These are phyloP conservation scores for Carex arenaria DNA, from an alignment of 202 grass and related monocot species.

Conservation along the genomic window DNA sequence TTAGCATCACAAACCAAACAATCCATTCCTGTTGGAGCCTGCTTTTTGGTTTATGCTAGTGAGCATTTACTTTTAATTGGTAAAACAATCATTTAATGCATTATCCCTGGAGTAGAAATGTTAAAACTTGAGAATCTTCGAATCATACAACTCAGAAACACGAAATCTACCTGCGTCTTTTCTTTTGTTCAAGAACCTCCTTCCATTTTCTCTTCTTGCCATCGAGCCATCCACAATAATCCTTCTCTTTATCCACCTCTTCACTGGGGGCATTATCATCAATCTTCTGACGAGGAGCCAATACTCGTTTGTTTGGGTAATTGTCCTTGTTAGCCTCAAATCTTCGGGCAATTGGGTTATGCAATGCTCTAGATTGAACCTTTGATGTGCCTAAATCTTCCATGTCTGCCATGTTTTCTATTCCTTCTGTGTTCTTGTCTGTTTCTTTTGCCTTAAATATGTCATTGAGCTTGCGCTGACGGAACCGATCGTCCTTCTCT, in stretches of 20 bases:
- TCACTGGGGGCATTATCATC: constrained; percentile 34
- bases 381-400: constrained; percentile 62
- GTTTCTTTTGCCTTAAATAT: constrained; percentile 64
- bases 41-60: not conserved
- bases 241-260: constrained; percentile 48
- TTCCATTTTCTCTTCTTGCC: constrained; percentile 94
- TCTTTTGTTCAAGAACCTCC: constrained; percentile 56
- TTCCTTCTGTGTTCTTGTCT: constrained; percentile 35
- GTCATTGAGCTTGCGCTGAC: constrained; percentile 81
- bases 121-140: not conserved
- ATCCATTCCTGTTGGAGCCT: not conserved
- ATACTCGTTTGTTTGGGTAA: constrained; percentile 40
- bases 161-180: constrained; percentile 54
- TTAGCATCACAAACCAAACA: not conserved
- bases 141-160: not conserved
- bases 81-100: not conserved
- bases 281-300: constrained; percentile 22
- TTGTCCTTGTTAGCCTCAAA: constrained; percentile 59
- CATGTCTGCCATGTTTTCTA: constrained; percentile 50
- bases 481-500: constrained; percentile 93
- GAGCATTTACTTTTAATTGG: not conserved
- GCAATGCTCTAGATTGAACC: constrained; percentile 21
- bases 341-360: constrained; percentile 33
- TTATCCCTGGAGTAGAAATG: not conserved
- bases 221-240: constrained; percentile 98